These are phyloP conservation scores for Fusarium nurragi DNA, from an alignment of 2,329 filamentous ascomycete species.

Conservation along the genomic window DNA sequence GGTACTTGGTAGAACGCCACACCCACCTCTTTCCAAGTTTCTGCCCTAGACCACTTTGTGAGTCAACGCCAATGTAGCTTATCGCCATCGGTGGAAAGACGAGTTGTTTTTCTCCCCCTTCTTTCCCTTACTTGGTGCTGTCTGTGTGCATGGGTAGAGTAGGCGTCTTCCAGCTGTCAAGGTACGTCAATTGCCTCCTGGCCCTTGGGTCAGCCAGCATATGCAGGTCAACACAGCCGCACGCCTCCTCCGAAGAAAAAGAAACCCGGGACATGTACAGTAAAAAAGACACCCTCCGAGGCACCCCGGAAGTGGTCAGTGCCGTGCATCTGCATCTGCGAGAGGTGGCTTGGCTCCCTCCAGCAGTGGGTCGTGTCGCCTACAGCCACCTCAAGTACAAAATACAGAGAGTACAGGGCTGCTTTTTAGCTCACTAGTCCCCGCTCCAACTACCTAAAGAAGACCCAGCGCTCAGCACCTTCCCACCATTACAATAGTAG, in stretches of 20 bases:
- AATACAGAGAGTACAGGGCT: conserved; percentile 29
- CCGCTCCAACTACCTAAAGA: conserved; percentile 4
- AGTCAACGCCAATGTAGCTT: conserved; percentile 14
- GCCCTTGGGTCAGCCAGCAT: conserved; percentile 30
- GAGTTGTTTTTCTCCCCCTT: too few species aligned
- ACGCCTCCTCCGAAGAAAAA: conserved; percentile 35
- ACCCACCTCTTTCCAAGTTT: conserved; percentile 30
- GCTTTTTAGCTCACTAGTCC: conserved; percentile 23
- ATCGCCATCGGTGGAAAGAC: background rate
- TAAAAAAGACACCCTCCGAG: conserved; percentile 23
- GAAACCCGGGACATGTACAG: background rate
- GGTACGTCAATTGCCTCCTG: conserved; percentile 21
- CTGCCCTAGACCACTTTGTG: conserved; percentile 19
- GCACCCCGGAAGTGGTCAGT: conserved; percentile 34
- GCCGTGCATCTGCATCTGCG: conserved; percentile 37
- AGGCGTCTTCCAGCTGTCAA: conserved; percentile 14
- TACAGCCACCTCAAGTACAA: conserved; percentile 24
- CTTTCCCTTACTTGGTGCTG: background rate
- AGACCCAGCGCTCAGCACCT: background rate
- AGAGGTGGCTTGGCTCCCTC: conserved; percentile 36
- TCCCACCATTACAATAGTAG: background rate
- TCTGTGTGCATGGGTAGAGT: too few species aligned
- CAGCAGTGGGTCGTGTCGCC: conserved; percentile 30
- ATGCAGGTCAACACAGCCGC: conserved; percentile 39
- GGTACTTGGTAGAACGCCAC: conserved; percentile 38